Conservation (phyloP, 2,329 filamentous ascomycete genomes). For the Penicillium psychrosexuale region DNA sequence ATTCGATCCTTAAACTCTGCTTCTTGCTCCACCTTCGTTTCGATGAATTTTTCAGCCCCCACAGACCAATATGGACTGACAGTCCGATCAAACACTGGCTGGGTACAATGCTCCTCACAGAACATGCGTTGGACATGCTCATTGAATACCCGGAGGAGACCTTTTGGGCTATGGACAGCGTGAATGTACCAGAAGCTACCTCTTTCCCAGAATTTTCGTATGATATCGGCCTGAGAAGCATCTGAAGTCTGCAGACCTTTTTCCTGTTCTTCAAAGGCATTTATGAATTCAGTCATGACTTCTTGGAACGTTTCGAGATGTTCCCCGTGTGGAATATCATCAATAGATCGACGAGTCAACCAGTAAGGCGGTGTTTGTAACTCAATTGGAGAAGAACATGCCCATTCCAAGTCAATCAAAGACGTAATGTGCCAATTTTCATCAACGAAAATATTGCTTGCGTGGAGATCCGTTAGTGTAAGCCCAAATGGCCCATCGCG, state of each 20-base stretch:
- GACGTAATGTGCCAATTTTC: not conserved
- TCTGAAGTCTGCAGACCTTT: not conserved
- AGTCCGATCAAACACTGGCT: not conserved
- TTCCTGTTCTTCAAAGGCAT: not conserved
- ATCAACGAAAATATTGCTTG: not conserved
- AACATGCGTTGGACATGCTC: not conserved
- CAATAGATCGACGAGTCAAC: not conserved
- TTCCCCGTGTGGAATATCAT: not conserved
- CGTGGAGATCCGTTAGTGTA: not conserved
- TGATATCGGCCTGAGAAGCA: not conserved
- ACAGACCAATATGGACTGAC: not conserved
- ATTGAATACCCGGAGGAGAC: not conserved
- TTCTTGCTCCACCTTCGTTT: not conserved
- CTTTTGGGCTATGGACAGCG: not conserved
- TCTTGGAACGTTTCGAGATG: not conserved
- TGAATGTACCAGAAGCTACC: not conserved
- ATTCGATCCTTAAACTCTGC: not conserved
- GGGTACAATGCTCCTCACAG: not conserved
- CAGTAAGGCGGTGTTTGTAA: not conserved
- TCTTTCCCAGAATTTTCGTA: not conserved
- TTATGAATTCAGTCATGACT: not conserved
- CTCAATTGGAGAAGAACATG: not conserved
- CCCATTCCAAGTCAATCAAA: not conserved
- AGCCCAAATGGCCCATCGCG: not conserved
- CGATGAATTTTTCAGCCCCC: not conserved